Base-by-base conservation (phyloP, 306 rosid species). In the Arachis stenosperma region DNA sequence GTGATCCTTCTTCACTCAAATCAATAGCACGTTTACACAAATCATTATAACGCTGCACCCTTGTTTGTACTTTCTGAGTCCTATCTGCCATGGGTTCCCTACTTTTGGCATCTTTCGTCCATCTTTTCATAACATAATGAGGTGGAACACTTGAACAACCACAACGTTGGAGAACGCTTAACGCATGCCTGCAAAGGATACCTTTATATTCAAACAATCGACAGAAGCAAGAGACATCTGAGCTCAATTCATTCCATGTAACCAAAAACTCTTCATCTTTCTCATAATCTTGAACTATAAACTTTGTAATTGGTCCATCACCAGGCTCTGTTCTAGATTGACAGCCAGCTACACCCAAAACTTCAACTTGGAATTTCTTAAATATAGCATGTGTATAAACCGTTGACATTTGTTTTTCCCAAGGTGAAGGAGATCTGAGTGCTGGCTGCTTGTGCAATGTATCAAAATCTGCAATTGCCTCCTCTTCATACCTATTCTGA, bases 391-490 rank as follows among this genome's bases (percentile, higher is more conserved):
- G 98, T 0, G 98, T 92, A 67, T 92, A 92, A 78, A 88, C 66
- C 54, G 92, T 85, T 69, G 98, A 92, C 96, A 90, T 90, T 79
- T 92, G 98, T 69, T 90, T 92, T 76, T 92, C 96, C 96, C 98
- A 90, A 66, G 98, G 98, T 42, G 98, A 92, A 82, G 98, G 98
- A 76, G 98, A 90, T 76, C 87, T 92, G 43, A 90, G 83, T 56
- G 98, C 98, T 41, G 96, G 98, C 79, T 92, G 98, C 79, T 92
- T 92, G 88, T 92, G 90, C 82, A 86, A 83, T 65, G 96, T 90
- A 82, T 92, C 98, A 75, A 92, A 92, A 87, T 92, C 98, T 70
- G 98, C 96, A 70, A 88, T 84, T 47, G 86, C 88, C 84, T 92
- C 98, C 78, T 90, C 98, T 71, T 92, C 96, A 69, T 84, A 88